Base-by-base conservation (phyloP, 345 rosid genomes). In the Salix purpurea region DNA sequence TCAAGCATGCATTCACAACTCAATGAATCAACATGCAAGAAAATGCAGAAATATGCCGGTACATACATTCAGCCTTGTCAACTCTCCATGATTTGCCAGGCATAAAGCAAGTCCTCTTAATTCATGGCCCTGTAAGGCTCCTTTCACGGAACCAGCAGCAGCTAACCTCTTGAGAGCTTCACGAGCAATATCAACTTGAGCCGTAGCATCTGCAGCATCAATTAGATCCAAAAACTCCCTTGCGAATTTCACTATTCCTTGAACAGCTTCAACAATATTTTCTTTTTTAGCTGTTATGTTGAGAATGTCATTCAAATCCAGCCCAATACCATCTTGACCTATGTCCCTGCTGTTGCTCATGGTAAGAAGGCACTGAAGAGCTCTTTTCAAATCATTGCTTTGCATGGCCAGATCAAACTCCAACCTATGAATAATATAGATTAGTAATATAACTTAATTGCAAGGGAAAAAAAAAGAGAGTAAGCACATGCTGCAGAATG, bases 121-220 rank as follows among this genome's bases (percentile, higher is more conserved):
- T 80, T 94, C 99, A 46, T 88, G 90, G 75, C 90, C 89, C 85
- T 89, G 93, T 70, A 96, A 90, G 62, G 99, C 94, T 75, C 99
- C 99, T 88, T 94, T 94, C 74, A 96, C 92, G 5, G 97, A 89
- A 79, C 99, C 98, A 54, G 99, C 97, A 50, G 97, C 89, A 74
- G 98, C 97, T 64, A 96, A 87, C 83, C 99, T 87, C 88, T 92
- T 96, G 34, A 94, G 90, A 77, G 98, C 98, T 86, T 96, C 98
- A 2, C 97, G 95, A 80, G 97, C 97, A 84, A 94, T 90, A 48
- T 94, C 94, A 34, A 83, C 92, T 72, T 92, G 94, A 58, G 93
- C 99, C 42, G 99, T 94, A 77, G 98, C 97, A 91, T 96, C 98
- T 48, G 99, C 99, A 75, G 96, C 99, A 85, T 96, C 99, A 73